Conservation (phyloP, 345 rosid species). For the Acer yangbiense region DNA sequence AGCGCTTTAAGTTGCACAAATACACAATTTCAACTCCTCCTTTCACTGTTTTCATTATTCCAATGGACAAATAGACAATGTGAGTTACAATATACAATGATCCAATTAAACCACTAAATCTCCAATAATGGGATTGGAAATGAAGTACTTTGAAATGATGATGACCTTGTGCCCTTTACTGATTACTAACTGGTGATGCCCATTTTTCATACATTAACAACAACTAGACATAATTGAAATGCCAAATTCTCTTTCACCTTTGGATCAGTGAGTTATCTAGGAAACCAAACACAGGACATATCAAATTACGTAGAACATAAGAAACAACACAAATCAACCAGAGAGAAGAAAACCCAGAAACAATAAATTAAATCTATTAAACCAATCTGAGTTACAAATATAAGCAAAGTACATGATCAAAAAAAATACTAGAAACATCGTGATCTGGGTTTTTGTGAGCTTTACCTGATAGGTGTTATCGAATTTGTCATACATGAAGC, state of each 20-base stretch:
- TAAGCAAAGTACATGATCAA: neutral
- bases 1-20: neutral
- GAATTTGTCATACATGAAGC: conserved; percentile 94
- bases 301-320: neutral
- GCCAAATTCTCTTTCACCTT: neutral
- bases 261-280: neutral
- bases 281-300: neutral
- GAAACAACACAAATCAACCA: neutral
- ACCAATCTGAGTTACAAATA: neutral
- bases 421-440: neutral
- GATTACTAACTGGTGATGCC: neutral
- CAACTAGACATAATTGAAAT: neutral
- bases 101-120: neutral
- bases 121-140: neutral
- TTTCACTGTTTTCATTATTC: neutral
- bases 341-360: neutral
- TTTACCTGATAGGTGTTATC: conserved; percentile 88
- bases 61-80: neutral
- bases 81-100: neutral
- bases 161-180: neutral
- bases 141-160: neutral
- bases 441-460: neutral
- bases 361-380: neutral
- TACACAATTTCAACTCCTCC: neutral
- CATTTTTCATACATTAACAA: neutral